Conservation (phyloP, 2,329 filamentous ascomycete species). For the Sclerotinia borealis region DNA sequence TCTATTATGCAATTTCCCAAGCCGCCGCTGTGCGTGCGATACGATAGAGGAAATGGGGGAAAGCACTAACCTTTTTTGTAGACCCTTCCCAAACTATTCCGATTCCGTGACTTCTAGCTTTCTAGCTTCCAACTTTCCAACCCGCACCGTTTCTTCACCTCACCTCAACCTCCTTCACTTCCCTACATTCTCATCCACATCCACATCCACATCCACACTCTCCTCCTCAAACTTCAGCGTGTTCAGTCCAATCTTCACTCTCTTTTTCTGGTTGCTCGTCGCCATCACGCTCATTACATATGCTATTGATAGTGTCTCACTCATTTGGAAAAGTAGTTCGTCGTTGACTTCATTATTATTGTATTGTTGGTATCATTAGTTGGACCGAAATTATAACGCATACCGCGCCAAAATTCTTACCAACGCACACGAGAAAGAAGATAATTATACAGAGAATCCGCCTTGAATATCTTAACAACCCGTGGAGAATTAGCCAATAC, state of each 20-base stretch:
- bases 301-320: not conserved
- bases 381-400: not conserved
- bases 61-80: not conserved
- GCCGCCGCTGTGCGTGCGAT: no score
- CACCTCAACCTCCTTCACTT: not conserved
- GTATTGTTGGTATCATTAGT: not conserved
- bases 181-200: not conserved
- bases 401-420: not conserved
- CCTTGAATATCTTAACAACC: not conserved
- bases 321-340: not conserved
- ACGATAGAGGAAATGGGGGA: conserved; percentile 1
- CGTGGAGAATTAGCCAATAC: conserved; percentile 8
- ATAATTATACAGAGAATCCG: not conserved
- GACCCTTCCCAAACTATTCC: not conserved
- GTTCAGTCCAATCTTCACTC: not conserved
- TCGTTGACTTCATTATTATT: not conserved
- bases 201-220: not conserved
- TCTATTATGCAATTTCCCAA: conserved; percentile 8
- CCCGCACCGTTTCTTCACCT: not conserved
- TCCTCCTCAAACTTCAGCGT: not conserved
- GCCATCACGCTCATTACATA: conserved; percentile 14
- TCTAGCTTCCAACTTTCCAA: not conserved
- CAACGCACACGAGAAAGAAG: not conserved
- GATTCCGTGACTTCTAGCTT: not conserved
- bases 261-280: conserved; percentile 9